A percentile compares a stretch with the other conserved stretches of the same genome.
phyloP scores from a whole-genome alignment of 2,329 filamentous ascomycete species.

The Colletotrichum lini region DNA sequence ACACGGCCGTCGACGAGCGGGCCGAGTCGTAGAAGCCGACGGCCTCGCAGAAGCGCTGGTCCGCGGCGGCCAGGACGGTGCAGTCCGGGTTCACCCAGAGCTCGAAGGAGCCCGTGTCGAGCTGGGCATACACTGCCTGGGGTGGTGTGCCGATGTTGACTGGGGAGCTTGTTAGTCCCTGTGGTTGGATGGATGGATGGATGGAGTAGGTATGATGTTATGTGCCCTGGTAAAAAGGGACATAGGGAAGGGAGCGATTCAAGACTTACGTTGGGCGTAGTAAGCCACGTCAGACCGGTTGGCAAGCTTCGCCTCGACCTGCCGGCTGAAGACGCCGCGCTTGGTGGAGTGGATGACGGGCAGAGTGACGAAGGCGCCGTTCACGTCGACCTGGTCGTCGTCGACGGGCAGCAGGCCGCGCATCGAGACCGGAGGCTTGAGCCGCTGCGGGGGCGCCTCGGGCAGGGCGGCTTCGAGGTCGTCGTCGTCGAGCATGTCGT shows the following conservation, averaged over 20 bases:
- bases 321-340: constrained; percentile 56
- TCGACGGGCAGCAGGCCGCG: constrained; percentile 36
- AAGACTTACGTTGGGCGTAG: constrained; percentile 61
- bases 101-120: constrained; percentile 74
- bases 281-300: constrained; percentile 69
- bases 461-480: constrained; percentile 13
- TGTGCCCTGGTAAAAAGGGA: too few relatives aligned
- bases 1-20: constrained; percentile 56
- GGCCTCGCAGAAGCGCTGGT: constrained; percentile 61
- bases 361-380: constrained; percentile 47
- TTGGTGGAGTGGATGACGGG: constrained; percentile 50
- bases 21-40: constrained; percentile 61
- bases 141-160: constrained; percentile 68
- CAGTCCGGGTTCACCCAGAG: constrained; percentile 75
- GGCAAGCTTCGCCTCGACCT: constrained; percentile 60
- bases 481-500: constrained; percentile 18
- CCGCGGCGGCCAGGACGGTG: constrained; percentile 58
- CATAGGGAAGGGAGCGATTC: not conserved
- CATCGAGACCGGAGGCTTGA: constrained; percentile 9
- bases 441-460: not conserved
- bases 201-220: too few relatives aligned
- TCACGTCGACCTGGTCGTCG: constrained; percentile 25
- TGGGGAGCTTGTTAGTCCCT: constrained; percentile 7
- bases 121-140: constrained; percentile 67
- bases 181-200: not conserved